Evolutionary conservation across 139 green algal species (phyloP), one percentile per base, ranked within the genome.

Genomic region (Chlamydomonas urium): DNA sequence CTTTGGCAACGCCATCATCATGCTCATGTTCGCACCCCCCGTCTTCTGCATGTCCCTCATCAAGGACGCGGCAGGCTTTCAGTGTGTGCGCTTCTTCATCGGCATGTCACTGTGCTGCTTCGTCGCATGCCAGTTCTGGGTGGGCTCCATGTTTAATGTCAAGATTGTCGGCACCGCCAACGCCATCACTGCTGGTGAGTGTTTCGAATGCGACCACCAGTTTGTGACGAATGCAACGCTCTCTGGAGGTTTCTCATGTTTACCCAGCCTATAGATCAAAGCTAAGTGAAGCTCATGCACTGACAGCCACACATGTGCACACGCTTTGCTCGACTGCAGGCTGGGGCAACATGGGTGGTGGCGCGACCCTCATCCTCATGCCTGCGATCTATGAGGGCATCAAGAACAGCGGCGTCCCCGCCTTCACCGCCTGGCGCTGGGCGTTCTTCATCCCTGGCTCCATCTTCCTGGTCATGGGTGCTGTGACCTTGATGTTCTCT

Each of bases 331-430:
- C n/a, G n/a, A n/a, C n/a, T n/a, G 42, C 86, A 23, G 73, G 77
- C 71, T 93, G 87, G 88, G 93, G 93, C 66, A 97, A 98, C 85
- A 83, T 94, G 76, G 89, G 89, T 63, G 93, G 89, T 42, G 93
- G 94, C 47, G 80, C 93, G 38, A 97, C 89, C 1, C 89, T 95
- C 32, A 85, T 99, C 73, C 72, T 97, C 28, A 97, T 99, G 93
- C 94, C 94, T 6, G 77, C 93, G 56, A 80, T 98, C 50, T 94
- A 89, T 35, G 33, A 58, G 63, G 63, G 37, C 37, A 71, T 56
- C 24, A 6, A 14, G 8, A 17, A 67, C 29, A 32, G 53, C 53
- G 6, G 23, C 32, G 59, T 67, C 31, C 59, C 59, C 23, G 28
- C 59, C 5, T 67, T 67, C 32, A 23, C 14, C 14, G 28, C 59